Base-by-base conservation (phyloP, 495 filamentous ascomycete species). In the Staphylotrichum tortipilum region DNA sequence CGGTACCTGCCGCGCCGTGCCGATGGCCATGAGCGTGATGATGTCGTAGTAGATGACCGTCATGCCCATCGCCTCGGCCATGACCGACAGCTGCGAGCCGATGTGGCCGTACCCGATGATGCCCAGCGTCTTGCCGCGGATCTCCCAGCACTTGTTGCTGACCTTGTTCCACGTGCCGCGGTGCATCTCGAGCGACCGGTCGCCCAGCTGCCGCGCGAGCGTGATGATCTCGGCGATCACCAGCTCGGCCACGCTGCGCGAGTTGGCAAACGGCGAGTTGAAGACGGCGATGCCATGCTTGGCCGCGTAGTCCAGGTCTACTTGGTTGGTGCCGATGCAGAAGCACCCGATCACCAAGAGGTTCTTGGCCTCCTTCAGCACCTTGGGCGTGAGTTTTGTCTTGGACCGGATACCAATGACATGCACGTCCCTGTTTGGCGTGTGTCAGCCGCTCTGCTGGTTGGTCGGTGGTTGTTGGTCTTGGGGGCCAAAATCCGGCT, bases 41-140 rank as follows among this genome's bases (percentile, higher is more conserved):
- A 94, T 79, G 67, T 99, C 94, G 61, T 91, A 96, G 73, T 92
- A 97, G 55, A 96, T 84, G 52, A 99, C 92, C 3, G 75, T 81
- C 89, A 99, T 95, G 22, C 94, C 91, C 86, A 99, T 94, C 18
- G 91, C 81, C 67, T 99, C 94, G 19, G 91, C 89, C 44, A 99
- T 75, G 31, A 99, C 94, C 1, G 91, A 96, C 42, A 99, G 74
- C 66, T 99, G 94, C 45, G 87, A 91, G 53, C 94, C 94, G 59
- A 99, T 97, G 58, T 99, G 94, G 40, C 94, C 94, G 63, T 99
- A 97, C 17, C 94, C 94, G 50, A 99, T 81, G 48, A 99, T 97
- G 44, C 86, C 91, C 36, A 99, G 77, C 26, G 90, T 96, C 74
- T 99, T 99, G 59, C 94, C 94, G 56, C 94, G 82, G 54, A 99